Evolutionary conservation across 345 rosid genomes (phyloP).

Genomic region (Euphorbia peplus): DNA sequence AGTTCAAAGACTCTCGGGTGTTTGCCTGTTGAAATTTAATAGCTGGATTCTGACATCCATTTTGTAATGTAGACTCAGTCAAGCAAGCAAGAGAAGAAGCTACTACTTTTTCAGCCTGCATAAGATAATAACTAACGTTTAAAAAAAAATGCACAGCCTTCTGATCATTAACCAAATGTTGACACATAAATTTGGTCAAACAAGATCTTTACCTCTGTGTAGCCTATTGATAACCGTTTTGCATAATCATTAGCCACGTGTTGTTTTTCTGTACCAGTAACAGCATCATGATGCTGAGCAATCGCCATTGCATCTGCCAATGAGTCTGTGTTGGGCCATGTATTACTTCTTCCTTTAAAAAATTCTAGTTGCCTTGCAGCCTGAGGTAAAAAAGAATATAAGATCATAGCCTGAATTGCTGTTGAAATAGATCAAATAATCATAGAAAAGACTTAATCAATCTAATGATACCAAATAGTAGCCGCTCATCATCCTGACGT

Average conservation of each 20-base stretch:
- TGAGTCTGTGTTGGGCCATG: constrained; percentile 69
- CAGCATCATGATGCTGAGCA: constrained; percentile 98
- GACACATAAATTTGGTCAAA: constrained; percentile 14
- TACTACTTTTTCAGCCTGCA: constrained; percentile 85
- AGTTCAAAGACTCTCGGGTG: constrained; percentile 16
- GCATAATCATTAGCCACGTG: constrained; percentile 96
- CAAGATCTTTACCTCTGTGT: constrained; percentile 55
- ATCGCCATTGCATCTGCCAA: constrained; percentile 90
- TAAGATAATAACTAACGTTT: not conserved
- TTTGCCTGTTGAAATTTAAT: constrained; percentile 72
- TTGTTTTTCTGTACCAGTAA: constrained; percentile 85
- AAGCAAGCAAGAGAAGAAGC: constrained; percentile 73
- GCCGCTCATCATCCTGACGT: constrained; percentile 87
- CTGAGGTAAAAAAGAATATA: constrained; percentile 33
- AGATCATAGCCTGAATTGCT: constrained; percentile 14
- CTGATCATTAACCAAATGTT: not conserved
- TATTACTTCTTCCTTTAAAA: constrained; percentile 62
- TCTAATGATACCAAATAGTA: constrained; percentile 69
- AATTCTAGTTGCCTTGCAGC: constrained; percentile 94
- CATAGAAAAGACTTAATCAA: constrained; percentile 10
- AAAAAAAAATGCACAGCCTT: constrained; percentile 1
- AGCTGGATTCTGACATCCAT: constrained; percentile 32
- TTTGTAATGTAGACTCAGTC: constrained; percentile 38
- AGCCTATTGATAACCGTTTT: constrained; percentile 81
- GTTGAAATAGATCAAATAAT: constrained; percentile 1